These are phyloP conservation scores for Pholiota molesta DNA, from an alignment of 768 basidiomycete species.

Conservation along the genomic window DNA sequence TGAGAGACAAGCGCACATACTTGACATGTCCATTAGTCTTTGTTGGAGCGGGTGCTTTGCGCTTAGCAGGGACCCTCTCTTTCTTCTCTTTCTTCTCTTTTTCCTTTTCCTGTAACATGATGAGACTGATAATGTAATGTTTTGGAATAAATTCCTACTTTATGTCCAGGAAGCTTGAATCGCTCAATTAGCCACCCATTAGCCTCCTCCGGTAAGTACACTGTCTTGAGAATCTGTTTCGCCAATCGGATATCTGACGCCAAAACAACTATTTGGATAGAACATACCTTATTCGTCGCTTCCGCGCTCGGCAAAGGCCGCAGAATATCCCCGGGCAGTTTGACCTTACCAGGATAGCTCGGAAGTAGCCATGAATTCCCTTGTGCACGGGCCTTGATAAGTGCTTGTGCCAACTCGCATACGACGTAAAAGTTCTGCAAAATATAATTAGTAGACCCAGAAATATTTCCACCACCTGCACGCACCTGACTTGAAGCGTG, in stretches of 20 bases:
- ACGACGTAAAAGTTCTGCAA: slow-evolving; percentile 83
- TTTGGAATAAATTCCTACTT: slow-evolving; percentile 25
- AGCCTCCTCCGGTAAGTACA: slow-evolving; percentile 68
- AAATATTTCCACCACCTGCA: neutral
- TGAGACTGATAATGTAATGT: neutral
- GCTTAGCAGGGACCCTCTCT: slow-evolving; percentile 53
- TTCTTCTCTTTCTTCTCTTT: slow-evolving; percentile 49
- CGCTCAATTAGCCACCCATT: slow-evolving; percentile 58
- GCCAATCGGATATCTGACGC: neutral
- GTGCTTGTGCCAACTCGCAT: slow-evolving; percentile 86
- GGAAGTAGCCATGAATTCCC: slow-evolving; percentile 73
- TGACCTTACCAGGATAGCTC: slow-evolving; percentile 80
- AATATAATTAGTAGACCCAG: neutral
- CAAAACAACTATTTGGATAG: neutral
- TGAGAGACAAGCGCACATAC: slow-evolving; percentile 31
- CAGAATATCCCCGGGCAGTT: slow-evolving; percentile 83
- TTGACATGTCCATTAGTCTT: slow-evolving; percentile 53
- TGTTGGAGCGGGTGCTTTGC: slow-evolving; percentile 45
- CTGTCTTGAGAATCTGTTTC: slow-evolving; percentile 64
- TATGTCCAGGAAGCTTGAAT: slow-evolving; percentile 38
- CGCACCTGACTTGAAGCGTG: slow-evolving; percentile 70
- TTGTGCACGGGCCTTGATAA: slow-evolving; percentile 74
- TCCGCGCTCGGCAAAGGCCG: slow-evolving; percentile 68
- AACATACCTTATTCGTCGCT: slow-evolving; percentile 59
- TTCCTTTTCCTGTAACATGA: slow-evolving; percentile 28